phyloP scores from a whole-genome alignment of 108 stramenopile genomes.

The Pseudonitzschia delicatissima region DNA sequence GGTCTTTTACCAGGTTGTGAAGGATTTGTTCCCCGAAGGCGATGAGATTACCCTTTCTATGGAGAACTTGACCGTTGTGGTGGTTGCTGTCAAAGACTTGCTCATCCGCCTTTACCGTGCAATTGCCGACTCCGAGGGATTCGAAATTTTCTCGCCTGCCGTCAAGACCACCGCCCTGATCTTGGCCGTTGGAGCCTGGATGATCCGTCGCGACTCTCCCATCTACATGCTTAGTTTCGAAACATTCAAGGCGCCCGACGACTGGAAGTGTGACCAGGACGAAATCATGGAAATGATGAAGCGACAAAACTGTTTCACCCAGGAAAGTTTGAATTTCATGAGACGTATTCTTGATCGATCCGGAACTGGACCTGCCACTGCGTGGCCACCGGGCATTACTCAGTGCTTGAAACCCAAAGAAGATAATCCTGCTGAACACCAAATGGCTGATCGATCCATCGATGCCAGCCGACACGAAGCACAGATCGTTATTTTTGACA shows the following conservation, averaged over 20 bases:
- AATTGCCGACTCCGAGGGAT: slow-evolving; percentile 53
- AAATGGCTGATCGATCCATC: slow-evolving; percentile 81
- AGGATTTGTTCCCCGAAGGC: slow-evolving; percentile 55
- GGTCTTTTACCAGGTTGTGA: slow-evolving; percentile 72
- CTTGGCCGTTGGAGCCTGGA: slow-evolving; percentile 60
- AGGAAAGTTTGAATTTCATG: slow-evolving; percentile 87
- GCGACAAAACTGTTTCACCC: slow-evolving; percentile 88
- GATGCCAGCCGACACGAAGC: slow-evolving; percentile 90
- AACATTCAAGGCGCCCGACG: slow-evolving; percentile 92
- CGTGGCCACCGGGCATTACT: slow-evolving; percentile 97
- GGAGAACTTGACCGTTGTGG: slow-evolving; percentile 58
- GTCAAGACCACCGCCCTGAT: slow-evolving; percentile 76
- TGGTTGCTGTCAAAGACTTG: slow-evolving; percentile 50
- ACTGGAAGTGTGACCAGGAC: slow-evolving; percentile 88
- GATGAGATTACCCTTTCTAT: slow-evolving; percentile 37
- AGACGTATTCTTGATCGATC: slow-evolving; percentile 83
- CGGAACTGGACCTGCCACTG: slow-evolving; percentile 91
- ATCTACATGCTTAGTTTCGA: slow-evolving; percentile 92
- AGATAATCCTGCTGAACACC: slow-evolving; percentile 19
- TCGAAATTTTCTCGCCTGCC: slow-evolving; percentile 62
- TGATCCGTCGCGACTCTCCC: slow-evolving; percentile 75
- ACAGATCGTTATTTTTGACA: slow-evolving; percentile 90
- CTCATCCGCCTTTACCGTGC: slow-evolving; percentile 44
- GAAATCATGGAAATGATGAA: slow-evolving; percentile 91
- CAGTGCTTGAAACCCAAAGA: slow-evolving; percentile 58